Conservation (phyloP, 2,329 filamentous ascomycete species). For the Ustilaginoidea virens region DNA sequence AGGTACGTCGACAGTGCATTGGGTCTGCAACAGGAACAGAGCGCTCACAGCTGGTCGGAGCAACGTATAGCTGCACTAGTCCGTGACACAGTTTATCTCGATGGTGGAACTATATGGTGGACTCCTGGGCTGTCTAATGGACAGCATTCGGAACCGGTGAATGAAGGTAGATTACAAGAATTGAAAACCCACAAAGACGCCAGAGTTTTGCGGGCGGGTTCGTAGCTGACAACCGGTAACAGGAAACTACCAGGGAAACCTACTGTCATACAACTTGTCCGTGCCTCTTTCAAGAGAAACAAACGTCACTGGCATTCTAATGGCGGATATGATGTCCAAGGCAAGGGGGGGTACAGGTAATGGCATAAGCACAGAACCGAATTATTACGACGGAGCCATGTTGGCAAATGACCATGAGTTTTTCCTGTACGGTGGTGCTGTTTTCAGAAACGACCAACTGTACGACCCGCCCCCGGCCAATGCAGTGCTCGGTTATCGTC, state of each 20-base stretch:
- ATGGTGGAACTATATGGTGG: constrained; percentile 46
- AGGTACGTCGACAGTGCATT: constrained; percentile 15
- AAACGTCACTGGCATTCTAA: constrained; percentile 38
- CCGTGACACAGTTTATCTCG: constrained; percentile 47
- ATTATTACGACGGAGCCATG: constrained; percentile 47
- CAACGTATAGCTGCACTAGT: constrained; percentile 38
- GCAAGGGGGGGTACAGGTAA: constrained; percentile 29
- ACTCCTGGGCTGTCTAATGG: constrained; percentile 31
- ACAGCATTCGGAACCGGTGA: constrained; percentile 9
- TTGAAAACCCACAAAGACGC: background rate
- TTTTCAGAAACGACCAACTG: constrained; percentile 20
- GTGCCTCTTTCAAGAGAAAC: constrained; percentile 32
- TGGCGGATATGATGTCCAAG: constrained; percentile 27
- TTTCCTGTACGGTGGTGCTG: constrained; percentile 45
- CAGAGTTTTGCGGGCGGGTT: too few relatives aligned
- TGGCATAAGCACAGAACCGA: constrained; percentile 36
- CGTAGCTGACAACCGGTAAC: constrained; percentile 4
- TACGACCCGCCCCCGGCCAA: constrained; percentile 25
- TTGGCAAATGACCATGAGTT: constrained; percentile 49
- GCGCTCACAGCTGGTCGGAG: too few relatives aligned
- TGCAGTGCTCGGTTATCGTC: constrained; percentile 33
- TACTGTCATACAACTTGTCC: constrained; percentile 45
- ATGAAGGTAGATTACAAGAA: constrained; percentile 25
- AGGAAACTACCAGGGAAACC: constrained; percentile 36
- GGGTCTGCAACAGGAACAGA: too few relatives aligned